Evolutionary conservation across 805 yeast species (phyloP).

Genomic region (Lachancea quebecensis): DNA sequence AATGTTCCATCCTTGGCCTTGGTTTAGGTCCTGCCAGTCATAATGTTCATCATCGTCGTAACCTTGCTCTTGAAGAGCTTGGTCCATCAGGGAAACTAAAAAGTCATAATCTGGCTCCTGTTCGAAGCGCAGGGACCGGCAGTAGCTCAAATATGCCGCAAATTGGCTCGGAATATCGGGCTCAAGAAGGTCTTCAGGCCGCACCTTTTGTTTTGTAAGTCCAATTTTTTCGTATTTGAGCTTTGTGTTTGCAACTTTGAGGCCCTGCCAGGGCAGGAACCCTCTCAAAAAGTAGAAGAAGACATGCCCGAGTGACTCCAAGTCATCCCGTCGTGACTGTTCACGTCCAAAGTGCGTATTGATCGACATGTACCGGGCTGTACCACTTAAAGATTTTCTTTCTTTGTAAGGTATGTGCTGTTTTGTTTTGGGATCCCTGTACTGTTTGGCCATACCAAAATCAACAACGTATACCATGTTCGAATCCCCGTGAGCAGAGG

Average conservation of each 20-base stretch:
- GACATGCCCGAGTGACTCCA: conserved; percentile 77
- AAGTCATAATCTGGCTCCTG: conserved; percentile 75
- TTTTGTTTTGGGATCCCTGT: conserved; percentile 70
- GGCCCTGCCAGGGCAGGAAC: conserved; percentile 85
- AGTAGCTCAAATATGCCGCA: conserved; percentile 65
- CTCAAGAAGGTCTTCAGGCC: conserved; percentile 51
- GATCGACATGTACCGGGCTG: conserved; percentile 83
- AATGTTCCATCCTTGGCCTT: conserved; percentile 79
- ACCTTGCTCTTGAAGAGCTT: conserved; percentile 50
- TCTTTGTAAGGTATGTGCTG: conserved; percentile 80
- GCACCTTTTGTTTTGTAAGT: conserved; percentile 66
- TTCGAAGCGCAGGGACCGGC: conserved; percentile 64
- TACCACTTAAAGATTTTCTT: conserved; percentile 72
- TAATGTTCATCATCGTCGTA: conserved; percentile 60
- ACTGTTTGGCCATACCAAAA: conserved; percentile 84
- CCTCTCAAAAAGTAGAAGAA: conserved; percentile 74
- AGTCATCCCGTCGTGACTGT: conserved; percentile 76
- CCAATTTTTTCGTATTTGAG: conserved; percentile 80
- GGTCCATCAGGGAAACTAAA: conserved; percentile 52
- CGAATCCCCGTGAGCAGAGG: conserved; percentile 51
- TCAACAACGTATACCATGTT: conserved; percentile 70
- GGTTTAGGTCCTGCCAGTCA: conserved; percentile 76
- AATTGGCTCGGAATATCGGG: conserved; percentile 64
- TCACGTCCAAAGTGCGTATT: conserved; percentile 84
- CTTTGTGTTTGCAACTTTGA: conserved; percentile 80